phyloP scores from a whole-genome alignment of 2,329 filamentous ascomycete genomes.

The Aspergillus sp. region DNA sequence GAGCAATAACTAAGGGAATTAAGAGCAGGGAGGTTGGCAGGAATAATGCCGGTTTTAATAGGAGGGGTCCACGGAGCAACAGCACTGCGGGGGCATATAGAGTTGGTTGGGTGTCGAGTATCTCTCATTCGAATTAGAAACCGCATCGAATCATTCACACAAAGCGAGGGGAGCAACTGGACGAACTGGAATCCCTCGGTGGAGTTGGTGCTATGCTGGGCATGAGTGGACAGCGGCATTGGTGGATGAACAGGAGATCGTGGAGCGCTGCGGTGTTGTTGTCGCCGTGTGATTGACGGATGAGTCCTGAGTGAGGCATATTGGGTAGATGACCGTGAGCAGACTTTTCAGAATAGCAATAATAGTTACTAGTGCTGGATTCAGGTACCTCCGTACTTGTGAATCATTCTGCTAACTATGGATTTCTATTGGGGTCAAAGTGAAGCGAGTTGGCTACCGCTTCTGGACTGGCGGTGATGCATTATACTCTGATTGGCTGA shows the following conservation, averaged over 20 bases:
- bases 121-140: not conserved
- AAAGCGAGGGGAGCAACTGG: too few species aligned
- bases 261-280: constrained; percentile 10
- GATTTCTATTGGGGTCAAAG: too few species aligned
- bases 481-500: constrained; percentile 18
- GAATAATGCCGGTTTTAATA: not conserved
- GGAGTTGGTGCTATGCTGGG: too few species aligned
- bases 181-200: too few species aligned
- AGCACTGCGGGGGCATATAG: constrained; percentile 3
- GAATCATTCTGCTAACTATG: too few species aligned
- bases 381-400: too few species aligned
- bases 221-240: too few species aligned
- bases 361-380: too few species aligned
- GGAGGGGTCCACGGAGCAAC: constrained; percentile 14
- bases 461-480: constrained; percentile 20
- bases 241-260: not conserved
- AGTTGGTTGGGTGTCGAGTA: constrained; percentile 2
- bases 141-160: too few species aligned
- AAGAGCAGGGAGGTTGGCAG: not conserved
- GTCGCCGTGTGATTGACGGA: constrained; percentile 18
- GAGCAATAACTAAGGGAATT: not conserved
- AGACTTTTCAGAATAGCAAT: too few species aligned
- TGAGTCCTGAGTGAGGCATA: not conserved
- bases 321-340: too few species aligned
- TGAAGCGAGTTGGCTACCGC: too few species aligned